Percentiles rank a stretch among this genome's conserved stretches.
Evolutionary conservation across 2,329 filamentous ascomycete genomes (phyloP).

Genomic region (Trichoderma brevicompactum): DNA sequence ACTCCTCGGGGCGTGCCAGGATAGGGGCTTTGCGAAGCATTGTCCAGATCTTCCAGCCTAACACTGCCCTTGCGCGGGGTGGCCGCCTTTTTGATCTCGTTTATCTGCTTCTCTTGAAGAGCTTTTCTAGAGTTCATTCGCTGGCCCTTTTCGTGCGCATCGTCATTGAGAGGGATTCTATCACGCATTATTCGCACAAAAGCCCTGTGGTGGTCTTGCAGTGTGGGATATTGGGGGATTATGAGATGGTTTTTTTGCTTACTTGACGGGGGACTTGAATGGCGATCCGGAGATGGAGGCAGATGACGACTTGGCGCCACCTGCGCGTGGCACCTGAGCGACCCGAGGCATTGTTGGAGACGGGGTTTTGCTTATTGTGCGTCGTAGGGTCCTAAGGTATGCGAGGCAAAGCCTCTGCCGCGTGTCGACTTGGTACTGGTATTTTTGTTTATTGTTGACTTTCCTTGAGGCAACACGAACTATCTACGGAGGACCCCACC

Average conservation of each 20-base stretch:
- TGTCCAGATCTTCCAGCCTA: conserved; percentile 62
- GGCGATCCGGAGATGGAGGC: conserved; percentile 55
- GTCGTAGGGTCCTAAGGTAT: background rate
- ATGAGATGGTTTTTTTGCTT: conserved; percentile 37
- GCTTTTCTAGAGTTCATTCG: conserved; percentile 86
- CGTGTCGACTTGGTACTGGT: conserved; percentile 9
- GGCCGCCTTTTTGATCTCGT: conserved; percentile 77
- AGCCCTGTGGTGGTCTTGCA: conserved; percentile 1
- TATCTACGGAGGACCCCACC: conserved; percentile 8
- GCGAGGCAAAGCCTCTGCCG: conserved; percentile 25
- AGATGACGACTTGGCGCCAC: conserved; percentile 52
- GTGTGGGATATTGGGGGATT: background rate
- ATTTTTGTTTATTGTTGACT: conserved; percentile 26
- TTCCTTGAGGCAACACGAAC: conserved; percentile 18
- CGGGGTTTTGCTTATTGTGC: background rate
- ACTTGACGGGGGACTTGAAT: conserved; percentile 63
- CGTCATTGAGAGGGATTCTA: conserved; percentile 95
- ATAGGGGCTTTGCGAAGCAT: conserved; percentile 59
- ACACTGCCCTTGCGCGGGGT: conserved; percentile 68
- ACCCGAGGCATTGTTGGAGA: conserved; percentile 58
- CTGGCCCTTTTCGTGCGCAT: conserved; percentile 87
- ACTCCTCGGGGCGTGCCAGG: conserved; percentile 56
- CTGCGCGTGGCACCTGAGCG: conserved; percentile 57
- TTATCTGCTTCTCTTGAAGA: conserved; percentile 87
- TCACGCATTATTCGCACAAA: conserved; percentile 27